Conservation (phyloP, 2,329 filamentous ascomycete species). For the Nannizzia gypsea region DNA sequence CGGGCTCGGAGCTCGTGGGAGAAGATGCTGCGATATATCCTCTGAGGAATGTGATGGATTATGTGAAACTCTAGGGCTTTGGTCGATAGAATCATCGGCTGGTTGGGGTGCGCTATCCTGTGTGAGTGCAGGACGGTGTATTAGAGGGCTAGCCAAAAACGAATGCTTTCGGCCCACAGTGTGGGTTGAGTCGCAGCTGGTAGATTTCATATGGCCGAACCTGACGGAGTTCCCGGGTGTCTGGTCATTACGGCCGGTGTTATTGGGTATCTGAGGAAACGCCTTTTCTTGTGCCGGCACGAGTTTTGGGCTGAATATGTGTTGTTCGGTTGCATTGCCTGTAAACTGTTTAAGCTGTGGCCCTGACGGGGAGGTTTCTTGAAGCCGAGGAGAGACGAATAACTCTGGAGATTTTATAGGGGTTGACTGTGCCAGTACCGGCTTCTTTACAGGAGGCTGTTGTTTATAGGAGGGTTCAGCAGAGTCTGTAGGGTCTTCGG, state of each 20-base stretch:
- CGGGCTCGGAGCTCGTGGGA: slow-evolving; percentile 10
- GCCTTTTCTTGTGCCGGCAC: background rate
- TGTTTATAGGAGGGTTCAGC: slow-evolving; percentile 1
- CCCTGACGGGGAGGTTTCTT: slow-evolving; percentile 16
- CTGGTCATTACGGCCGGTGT: background rate
- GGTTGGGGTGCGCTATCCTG: background rate
- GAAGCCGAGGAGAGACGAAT: slow-evolving; percentile 9
- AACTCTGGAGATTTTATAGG: slow-evolving; percentile 8
- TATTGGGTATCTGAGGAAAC: background rate
- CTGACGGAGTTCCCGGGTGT: background rate
- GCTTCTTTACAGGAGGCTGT: background rate
- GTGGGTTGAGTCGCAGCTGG: slow-evolving; percentile 14
- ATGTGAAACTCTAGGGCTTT: slow-evolving; percentile 5
- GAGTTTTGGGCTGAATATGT: slow-evolving; percentile 17
- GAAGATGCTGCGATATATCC: slow-evolving; percentile 6
- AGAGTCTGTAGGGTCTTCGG: slow-evolving; percentile 13
- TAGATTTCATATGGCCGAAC: slow-evolving; percentile 14
- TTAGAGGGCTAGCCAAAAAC: slow-evolving; percentile 7
- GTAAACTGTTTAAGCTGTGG: slow-evolving; percentile 23
- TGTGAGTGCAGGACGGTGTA: background rate
- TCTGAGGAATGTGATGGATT: slow-evolving; percentile 8
- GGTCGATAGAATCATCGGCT: background rate
- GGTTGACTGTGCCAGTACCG: background rate
- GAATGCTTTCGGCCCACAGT: slow-evolving; percentile 6
- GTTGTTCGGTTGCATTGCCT: slow-evolving; percentile 17